These are phyloP conservation scores for Suillus placidus DNA, from an alignment of 768 basidiomycete genomes.

Conservation along the genomic window DNA sequence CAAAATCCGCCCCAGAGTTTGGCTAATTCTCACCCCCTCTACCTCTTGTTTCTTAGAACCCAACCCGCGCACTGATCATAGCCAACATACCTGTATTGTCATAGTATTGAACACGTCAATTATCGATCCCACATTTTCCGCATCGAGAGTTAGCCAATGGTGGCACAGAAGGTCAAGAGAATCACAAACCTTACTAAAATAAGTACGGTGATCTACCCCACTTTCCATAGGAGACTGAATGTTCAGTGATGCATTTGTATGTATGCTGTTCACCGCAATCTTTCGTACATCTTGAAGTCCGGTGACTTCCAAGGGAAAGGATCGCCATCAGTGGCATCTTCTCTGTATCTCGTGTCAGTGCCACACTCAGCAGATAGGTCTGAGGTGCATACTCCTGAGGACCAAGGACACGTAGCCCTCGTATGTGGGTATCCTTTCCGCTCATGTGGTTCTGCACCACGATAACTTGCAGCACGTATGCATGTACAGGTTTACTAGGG, in stretches of 20 bases:
- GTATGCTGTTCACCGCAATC: conserved; percentile 54
- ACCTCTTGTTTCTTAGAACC: neutral
- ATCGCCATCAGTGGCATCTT: conserved; percentile 59
- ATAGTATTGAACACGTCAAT: neutral
- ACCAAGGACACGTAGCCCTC: conserved; percentile 86
- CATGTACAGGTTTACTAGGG: conserved; percentile 79
- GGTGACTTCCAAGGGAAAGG: conserved; percentile 69
- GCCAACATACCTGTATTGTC: neutral
- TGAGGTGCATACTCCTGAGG: conserved; percentile 65
- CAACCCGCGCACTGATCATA: neutral
- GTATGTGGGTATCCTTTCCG: conserved; percentile 97
- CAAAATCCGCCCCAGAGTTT: neutral
- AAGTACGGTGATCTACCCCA: neutral
- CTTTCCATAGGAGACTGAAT: neutral
- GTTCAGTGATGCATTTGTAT: neutral
- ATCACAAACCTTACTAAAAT: neutral
- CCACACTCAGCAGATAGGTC: conserved; percentile 3
- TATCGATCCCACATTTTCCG: neutral
- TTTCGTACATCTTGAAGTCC: conserved; percentile 77
- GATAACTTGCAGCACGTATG: conserved; percentile 89
- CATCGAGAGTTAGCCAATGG: neutral
- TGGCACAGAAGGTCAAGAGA: neutral
- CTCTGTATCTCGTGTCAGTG: conserved; percentile 33
- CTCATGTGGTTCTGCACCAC: conserved; percentile 95
- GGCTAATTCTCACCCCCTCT: neutral